Evolutionary conservation across 1,284 basidiomycete genomes (phyloP).

Genomic region (Tilletia setariae): DNA sequence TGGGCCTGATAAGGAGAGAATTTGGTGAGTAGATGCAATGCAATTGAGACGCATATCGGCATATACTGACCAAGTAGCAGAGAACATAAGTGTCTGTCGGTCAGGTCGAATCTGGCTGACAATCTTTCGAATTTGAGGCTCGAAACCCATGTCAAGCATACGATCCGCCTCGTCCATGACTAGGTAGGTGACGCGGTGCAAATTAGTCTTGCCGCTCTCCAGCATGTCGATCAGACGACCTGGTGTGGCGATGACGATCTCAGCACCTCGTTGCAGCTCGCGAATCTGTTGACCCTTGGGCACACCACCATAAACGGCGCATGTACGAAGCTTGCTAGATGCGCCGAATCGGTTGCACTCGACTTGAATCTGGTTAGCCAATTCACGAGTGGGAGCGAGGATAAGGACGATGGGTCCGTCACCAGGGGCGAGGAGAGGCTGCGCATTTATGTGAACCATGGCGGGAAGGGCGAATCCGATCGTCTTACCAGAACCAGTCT

Average conservation of each 20-base stretch:
- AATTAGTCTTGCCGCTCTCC: constrained; percentile 91
- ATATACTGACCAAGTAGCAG: constrained; percentile 76
- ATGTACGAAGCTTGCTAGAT: constrained; percentile 94
- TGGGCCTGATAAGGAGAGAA: constrained; percentile 60
- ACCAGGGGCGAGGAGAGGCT: constrained; percentile 86
- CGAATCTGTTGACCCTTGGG: constrained; percentile 98
- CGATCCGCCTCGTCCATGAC: constrained; percentile 99
- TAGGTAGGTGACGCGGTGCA: constrained; percentile 90
- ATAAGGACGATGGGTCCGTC: constrained; percentile 97
- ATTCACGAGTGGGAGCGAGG: constrained; percentile 93
- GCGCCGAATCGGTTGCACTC: constrained; percentile 98
- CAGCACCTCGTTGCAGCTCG: constrained; percentile 91
- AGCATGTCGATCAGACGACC: constrained; percentile 76
- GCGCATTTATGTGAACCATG: constrained; percentile 99
- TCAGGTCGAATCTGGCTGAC: constrained; percentile 93
- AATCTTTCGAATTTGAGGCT: constrained; percentile 98
- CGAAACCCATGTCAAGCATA: constrained; percentile 99
- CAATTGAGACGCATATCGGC: neutral
- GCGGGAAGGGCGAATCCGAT: constrained; percentile 96
- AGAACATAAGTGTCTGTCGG: constrained; percentile 78
- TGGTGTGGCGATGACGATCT: constrained; percentile 84
- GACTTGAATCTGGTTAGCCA: constrained; percentile 97
- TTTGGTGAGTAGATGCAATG: neutral
- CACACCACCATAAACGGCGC: constrained; percentile 96
- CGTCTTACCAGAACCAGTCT: constrained; percentile 64